A percentile compares a stretch with the other conserved stretches of the same genome.
Conservation (phyloP, 768 basidiomycete species). For the Panaeolus cyanescens region DNA sequence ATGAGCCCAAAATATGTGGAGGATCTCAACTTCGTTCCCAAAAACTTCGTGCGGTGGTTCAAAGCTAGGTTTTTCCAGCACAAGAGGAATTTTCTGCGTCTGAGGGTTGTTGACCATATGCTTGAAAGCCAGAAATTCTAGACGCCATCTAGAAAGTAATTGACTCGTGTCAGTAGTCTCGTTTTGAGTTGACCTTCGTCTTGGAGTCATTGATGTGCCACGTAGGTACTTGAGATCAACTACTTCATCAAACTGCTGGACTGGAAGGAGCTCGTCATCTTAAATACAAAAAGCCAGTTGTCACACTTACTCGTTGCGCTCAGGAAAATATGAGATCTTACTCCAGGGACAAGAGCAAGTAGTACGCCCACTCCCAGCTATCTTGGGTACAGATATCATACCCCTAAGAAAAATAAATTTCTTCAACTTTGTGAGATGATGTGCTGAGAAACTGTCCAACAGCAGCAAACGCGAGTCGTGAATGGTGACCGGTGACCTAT, state of each 20-base stretch:
- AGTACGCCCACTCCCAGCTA: conserved; percentile 64
- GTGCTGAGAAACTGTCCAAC: conserved; percentile 35
- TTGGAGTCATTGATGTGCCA: conserved; percentile 86
- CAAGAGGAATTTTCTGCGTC: conserved; percentile 69
- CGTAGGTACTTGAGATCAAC: conserved; percentile 75
- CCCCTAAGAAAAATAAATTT: conserved; percentile 44
- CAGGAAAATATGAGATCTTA: conserved; percentile 1
- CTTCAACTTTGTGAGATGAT: neutral
- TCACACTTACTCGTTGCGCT: conserved; percentile 26
- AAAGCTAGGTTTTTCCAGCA: conserved; percentile 80
- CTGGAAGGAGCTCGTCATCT: conserved; percentile 27
- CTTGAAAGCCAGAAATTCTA: conserved; percentile 64
- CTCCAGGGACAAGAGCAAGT: neutral
- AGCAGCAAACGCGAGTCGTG: conserved; percentile 76
- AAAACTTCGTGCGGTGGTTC: conserved; percentile 64
- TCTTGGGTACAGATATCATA: conserved; percentile 78
- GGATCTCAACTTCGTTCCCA: conserved; percentile 68
- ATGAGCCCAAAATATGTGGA: conserved; percentile 43
- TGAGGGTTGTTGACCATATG: conserved; percentile 71
- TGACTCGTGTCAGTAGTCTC: conserved; percentile 84
- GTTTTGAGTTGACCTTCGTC: conserved; percentile 58
- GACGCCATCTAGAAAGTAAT: conserved; percentile 62
- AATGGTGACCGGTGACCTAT: too few species aligned
- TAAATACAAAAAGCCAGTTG: neutral
- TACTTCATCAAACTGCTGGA: conserved; percentile 63